Base-by-base conservation (phyloP, 2,329 filamentous ascomycete species). In the Aspergillus viridinutans region DNA sequence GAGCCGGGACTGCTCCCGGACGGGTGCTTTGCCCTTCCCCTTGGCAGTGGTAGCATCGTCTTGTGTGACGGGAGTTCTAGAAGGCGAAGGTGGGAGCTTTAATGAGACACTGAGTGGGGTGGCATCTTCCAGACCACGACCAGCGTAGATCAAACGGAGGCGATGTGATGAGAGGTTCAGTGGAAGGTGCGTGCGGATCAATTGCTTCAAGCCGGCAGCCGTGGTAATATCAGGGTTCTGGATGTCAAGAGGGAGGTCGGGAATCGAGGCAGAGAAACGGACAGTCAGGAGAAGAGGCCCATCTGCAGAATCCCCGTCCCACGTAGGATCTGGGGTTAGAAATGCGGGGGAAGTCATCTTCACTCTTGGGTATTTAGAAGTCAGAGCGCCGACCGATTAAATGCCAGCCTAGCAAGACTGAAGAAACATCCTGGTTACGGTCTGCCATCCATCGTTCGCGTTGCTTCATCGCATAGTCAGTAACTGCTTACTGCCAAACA, bases 61-160 rank as follows among this genome's bases (percentile, higher is more conserved):
- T 6, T 60, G 54, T 48, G 67, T 62, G 35, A 63, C 66, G 25
- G 70, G 68, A 52, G 67, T 79, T 62, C 61, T 81, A 4, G 73
- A 80, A 0, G 84, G 83, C 0, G 84, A 81, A 0, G 83, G 78
- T 0, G 85, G 82, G 1, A 88, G 76, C 58, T 84, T 85, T 49
- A 97, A 80, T 1, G 88, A 88, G 38, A 81, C 76, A 57, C 84
- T 81, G 26, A 99, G 80, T 5, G 89, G 82, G 9, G 84, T 81
- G 38, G 80, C 76, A 72, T 97, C 92, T 63, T 87, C 82, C 51
- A 97, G 86, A 58, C 96, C 88, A 69, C 90, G 92, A 60, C 94
- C 94, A 52, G 90, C 85, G 73, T 96, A 87, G 72, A 97, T 97
- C 62, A 99, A 85, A 58, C 93, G 90, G 32, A 97, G 84, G 38